Conservation (phyloP, 495 filamentous ascomycete genomes). For the Podospora australis region DNA sequence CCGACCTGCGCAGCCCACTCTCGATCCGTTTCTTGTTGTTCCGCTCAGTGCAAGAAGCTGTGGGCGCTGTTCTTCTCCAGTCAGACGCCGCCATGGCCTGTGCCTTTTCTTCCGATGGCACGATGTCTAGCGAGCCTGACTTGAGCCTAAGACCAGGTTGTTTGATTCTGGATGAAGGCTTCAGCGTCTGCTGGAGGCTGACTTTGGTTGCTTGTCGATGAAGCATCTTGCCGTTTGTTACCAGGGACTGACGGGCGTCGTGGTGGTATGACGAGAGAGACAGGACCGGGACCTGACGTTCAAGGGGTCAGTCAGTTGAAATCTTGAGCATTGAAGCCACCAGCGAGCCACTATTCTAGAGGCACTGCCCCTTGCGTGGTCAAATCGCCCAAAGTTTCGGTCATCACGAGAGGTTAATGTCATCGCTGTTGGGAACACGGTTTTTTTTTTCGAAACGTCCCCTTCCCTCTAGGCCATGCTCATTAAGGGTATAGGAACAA, state of each 20-base stretch:
- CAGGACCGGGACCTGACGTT: not conserved
- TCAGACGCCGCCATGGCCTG: constrained; percentile 20
- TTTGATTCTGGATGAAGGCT: constrained; percentile 10
- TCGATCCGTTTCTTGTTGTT: not conserved
- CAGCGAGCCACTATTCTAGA: not conserved
- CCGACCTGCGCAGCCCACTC: not conserved
- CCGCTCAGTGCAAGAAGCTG: too few relatives aligned
- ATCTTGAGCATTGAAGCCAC: not conserved
- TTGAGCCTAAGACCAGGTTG: constrained; percentile 10
- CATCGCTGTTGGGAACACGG: too few relatives aligned
- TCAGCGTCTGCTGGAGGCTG: not conserved
- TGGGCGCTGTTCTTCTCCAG: constrained; percentile 23
- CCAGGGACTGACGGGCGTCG: not conserved
- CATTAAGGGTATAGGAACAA: too few relatives aligned
- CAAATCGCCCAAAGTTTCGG: too few relatives aligned
- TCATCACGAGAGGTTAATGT: too few relatives aligned
- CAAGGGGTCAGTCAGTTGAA: not conserved
- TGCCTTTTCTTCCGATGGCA: constrained; percentile 9
- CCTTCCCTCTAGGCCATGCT: too few relatives aligned
- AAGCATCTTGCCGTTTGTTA: constrained; percentile 12
- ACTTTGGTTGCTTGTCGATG: not conserved
- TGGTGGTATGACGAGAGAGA: not conserved
- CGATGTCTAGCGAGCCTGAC: constrained; percentile 9
- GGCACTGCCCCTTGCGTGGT: too few relatives aligned
- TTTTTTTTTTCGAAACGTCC: too few relatives aligned